Base-by-base conservation (phyloP, 192 early-diverging fungal species). In the Backusella psychrophila region DNA sequence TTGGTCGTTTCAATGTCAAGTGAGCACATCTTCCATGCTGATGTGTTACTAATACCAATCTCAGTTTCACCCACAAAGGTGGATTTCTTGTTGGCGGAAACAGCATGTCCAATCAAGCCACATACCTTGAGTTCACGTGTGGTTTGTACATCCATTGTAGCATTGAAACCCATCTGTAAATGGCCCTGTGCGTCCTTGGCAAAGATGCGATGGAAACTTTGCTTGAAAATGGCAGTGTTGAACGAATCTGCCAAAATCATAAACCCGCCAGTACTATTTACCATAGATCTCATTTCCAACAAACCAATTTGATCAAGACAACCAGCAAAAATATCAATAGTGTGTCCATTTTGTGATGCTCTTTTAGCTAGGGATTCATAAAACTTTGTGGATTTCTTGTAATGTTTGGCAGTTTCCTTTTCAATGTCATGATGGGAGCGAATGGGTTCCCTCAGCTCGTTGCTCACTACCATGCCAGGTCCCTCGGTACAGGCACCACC, bases 361-460 rank as follows among this genome's bases (percentile, higher is more conserved):
- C 98, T 93, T 85, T 93, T 94, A 2, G 96, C 92, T 63, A 99
- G 77, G 1, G 75, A 85, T 76, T 99, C 96, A 77, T 98, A 99
- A 81, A 94, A 98, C 96, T 98, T 98, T 65, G 87, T 78, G 0
- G 98, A 93, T 87, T 96, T 98, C 83, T 97, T 96, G 78, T 92
- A 94, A 82, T 99, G 91, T 77, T 94, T 92, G 56, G 94, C 94
- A 8, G 88, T 87, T 69, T 99, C 98, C 85, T 96, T 98, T 74
- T 98, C 97, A 71, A 99, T 92, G 74, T 99, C 98, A 78, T 97
- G 95, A 83, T 99, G 98, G n/a, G 96, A 96, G 73, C 98, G 92
- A 69, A 99, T 96, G 14, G 93, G 91, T 82, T 99, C 98, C 79
- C 92, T 89, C 42, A 99, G 88, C 81, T 98, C 96, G 34, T 87